Percentiles rank a stretch among this genome's conserved stretches.
Conservation (phyloP, 1,139 yeast species). For the Zygotorulaspora mrakii region DNA sequence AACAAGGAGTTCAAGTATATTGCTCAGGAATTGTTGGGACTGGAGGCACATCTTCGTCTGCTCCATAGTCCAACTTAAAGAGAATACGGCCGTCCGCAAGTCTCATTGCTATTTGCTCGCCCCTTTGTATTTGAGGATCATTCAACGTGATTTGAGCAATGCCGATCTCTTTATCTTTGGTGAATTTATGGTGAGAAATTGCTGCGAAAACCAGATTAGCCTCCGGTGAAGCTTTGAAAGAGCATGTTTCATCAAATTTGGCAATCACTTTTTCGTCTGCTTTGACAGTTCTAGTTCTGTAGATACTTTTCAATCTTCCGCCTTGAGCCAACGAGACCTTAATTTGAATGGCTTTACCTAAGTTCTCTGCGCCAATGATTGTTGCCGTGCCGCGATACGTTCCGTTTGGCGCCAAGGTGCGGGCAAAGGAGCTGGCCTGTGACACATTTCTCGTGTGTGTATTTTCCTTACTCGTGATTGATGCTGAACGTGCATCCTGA, state of each 20-base stretch:
- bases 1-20: constrained; percentile 3
- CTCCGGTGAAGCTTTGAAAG: constrained; percentile 63
- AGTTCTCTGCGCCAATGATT: constrained; percentile 41
- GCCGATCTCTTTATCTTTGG: constrained; percentile 66
- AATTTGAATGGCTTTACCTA: constrained; percentile 45
- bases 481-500: constrained; percentile 17
- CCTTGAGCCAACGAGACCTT: constrained; percentile 51
- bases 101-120: constrained; percentile 32
- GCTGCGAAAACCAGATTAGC: constrained; percentile 58
- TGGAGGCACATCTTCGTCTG: constrained; percentile 16
- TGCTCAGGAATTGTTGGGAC: constrained; percentile 24
- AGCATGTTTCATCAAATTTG: constrained; percentile 61
- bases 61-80: constrained; percentile 28
- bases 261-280: constrained; percentile 45
- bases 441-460: constrained; percentile 20
- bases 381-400: constrained; percentile 54
- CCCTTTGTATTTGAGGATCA: constrained; percentile 33
- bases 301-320: constrained; percentile 54
- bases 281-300: constrained; percentile 63
- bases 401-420: constrained; percentile 41
- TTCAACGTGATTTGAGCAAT: constrained; percentile 40
- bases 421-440: constrained; percentile 38
- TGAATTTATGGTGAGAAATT: constrained; percentile 68
- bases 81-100: constrained; percentile 33
- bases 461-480: constrained; percentile 4